A percentile compares a stretch with the other conserved stretches of the same genome.
Conservation (phyloP, 306 rosid genomes). For the Aeschynomene evenia region DNA sequence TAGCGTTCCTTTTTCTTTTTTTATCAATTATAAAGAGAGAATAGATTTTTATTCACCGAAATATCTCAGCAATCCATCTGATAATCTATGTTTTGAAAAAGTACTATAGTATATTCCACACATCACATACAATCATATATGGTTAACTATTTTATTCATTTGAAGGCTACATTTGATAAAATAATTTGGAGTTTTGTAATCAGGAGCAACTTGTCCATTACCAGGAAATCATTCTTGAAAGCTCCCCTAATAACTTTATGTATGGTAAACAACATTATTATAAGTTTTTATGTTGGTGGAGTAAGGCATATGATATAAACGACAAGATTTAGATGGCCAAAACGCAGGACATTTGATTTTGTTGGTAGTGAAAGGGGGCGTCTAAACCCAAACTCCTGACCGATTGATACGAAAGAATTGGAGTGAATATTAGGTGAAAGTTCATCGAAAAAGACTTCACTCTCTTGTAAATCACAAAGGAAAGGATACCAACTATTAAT, state of each 20-base stretch:
- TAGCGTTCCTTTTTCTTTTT: too few relatives aligned
- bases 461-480: conserved; percentile 1
- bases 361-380: neutral
- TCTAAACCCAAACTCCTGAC: conserved; percentile 11
- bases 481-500: neutral
- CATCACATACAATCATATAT: too few relatives aligned
- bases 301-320: neutral
- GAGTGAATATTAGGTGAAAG: neutral
- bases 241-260: neutral
- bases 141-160: neutral
- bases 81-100: too few relatives aligned
- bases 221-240: neutral
- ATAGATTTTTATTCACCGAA: too few relatives aligned
- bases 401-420: neutral
- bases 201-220: neutral
- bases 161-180: neutral
- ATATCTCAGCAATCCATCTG: too few relatives aligned
- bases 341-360: neutral
- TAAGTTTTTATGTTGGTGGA: neutral
- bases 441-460: conserved; percentile 8
- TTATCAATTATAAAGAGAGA: neutral
- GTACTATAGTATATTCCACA: neutral
- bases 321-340: neutral
- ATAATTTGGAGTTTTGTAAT: neutral
- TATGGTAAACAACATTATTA: neutral